These are phyloP conservation scores for Neopestalotiopsis sp. DNA, from an alignment of 2,329 filamentous ascomycete species.

Conservation along the genomic window DNA sequence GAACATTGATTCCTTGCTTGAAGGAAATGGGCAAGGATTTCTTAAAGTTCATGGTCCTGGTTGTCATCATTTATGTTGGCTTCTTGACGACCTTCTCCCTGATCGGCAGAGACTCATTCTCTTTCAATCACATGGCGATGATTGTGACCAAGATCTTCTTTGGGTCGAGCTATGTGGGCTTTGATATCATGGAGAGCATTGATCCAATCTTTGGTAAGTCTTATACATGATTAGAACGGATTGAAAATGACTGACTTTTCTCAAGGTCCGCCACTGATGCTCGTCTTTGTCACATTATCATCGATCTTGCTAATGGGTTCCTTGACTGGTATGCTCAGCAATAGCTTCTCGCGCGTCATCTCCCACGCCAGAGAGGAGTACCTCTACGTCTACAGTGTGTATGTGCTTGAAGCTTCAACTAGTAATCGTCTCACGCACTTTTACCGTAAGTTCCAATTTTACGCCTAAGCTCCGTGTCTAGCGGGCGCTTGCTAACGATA, in stretches of 20 bases:
- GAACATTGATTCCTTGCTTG: constrained; percentile 84
- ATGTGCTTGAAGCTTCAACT: constrained; percentile 70
- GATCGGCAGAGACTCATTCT: constrained; percentile 73
- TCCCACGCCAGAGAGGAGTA: constrained; percentile 75
- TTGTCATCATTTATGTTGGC: constrained; percentile 82
- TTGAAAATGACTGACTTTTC: not conserved
- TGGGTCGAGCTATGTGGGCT: constrained; percentile 76
- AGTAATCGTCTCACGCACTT: constrained; percentile 73
- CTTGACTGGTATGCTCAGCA: constrained; percentile 78
- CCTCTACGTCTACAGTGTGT: constrained; percentile 74
- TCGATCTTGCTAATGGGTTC: constrained; percentile 81
- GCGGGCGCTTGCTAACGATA: not conserved
- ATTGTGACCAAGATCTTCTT: constrained; percentile 83
- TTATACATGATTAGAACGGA: not conserved
- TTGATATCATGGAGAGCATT: constrained; percentile 68
- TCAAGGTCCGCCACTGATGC: constrained; percentile 61
- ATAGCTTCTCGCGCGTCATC: constrained; percentile 72
- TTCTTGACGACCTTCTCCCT: constrained; percentile 88
- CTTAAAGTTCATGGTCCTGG: constrained; percentile 73
- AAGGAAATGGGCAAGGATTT: constrained; percentile 97
- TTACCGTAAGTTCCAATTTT: constrained; percentile 47
- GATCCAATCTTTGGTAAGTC: constrained; percentile 55
- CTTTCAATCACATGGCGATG: constrained; percentile 72
- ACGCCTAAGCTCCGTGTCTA: not conserved
- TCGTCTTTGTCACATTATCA: constrained; percentile 78